A percentile compares a stretch with the other conserved stretches of the same genome.
Conservation (phyloP, 2,329 filamentous ascomycete species). For the Trichoderma citrinoviride region DNA sequence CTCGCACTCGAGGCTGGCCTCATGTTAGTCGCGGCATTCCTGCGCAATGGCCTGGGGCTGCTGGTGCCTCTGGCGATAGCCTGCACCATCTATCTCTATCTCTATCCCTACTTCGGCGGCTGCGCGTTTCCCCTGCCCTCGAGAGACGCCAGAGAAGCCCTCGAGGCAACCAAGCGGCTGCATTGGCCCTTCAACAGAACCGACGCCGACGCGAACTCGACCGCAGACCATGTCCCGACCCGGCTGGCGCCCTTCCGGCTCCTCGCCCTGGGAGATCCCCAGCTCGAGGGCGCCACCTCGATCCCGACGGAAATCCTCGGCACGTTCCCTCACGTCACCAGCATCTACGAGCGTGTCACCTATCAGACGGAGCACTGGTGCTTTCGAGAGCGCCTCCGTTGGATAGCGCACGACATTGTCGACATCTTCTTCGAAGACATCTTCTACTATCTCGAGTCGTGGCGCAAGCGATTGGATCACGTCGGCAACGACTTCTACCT, state of each 20-base stretch:
- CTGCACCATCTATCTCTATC: constrained; percentile 76
- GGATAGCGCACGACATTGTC: constrained; percentile 56
- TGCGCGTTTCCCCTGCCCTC: constrained; percentile 72
- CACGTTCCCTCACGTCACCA: constrained; percentile 53
- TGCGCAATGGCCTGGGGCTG: constrained; percentile 57
- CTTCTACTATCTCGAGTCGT: constrained; percentile 61
- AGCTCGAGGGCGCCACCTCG: constrained; percentile 88
- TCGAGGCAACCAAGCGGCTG: constrained; percentile 39
- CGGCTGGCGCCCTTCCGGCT: constrained; percentile 74
- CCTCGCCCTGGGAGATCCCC: constrained; percentile 84
- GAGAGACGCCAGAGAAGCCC: constrained; percentile 34
- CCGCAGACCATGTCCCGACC: constrained; percentile 27
- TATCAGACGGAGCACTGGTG: constrained; percentile 46
- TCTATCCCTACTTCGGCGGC: constrained; percentile 76
- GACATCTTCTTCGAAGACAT: constrained; percentile 67
- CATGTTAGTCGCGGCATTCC: constrained; percentile 53
- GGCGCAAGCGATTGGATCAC: constrained; percentile 80
- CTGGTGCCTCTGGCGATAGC: constrained; percentile 62
- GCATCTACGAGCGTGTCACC: constrained; percentile 46
- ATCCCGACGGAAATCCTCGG: constrained; percentile 60
- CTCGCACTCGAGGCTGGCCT: constrained; percentile 40
- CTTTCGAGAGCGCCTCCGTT: constrained; percentile 51
- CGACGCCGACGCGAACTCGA: constrained; percentile 24
- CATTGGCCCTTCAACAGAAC: constrained; percentile 41
- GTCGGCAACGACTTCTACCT: constrained; percentile 94